phyloP scores from a whole-genome alignment of 2,329 filamentous ascomycete species.

The Mariannaea sp. region DNA sequence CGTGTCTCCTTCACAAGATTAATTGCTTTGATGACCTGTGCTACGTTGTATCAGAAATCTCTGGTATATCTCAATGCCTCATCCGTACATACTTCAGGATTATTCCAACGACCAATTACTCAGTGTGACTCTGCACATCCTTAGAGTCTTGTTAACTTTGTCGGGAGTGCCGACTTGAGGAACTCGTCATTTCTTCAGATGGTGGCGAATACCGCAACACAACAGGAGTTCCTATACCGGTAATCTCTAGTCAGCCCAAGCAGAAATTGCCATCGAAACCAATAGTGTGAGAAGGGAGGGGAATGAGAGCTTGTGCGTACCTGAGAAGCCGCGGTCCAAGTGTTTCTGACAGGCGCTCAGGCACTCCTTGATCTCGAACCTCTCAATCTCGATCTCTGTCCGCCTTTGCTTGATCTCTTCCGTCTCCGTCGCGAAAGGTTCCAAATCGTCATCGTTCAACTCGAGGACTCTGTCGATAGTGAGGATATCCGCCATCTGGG shows the following conservation, averaged over 20 bases:
- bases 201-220: background rate
- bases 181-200: background rate
- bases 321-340: conserved; percentile 3
- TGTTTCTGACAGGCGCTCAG: conserved; percentile 3
- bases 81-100: background rate
- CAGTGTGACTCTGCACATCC: background rate
- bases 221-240: background rate
- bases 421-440: background rate
- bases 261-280: no score
- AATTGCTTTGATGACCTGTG: no score
- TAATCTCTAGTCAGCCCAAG: background rate
- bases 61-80: no score
- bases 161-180: background rate
- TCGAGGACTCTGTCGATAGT: conserved; percentile 1
- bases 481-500: background rate
- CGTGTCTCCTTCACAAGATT: no score
- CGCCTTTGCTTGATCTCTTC: background rate
- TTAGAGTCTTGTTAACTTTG: background rate
- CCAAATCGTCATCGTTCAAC: background rate
- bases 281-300: no score
- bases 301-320: no score
- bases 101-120: background rate
- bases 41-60: no score
- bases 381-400: conserved; percentile 3
- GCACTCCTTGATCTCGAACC: background rate